These are phyloP conservation scores for Teunomyces gatunensis DNA, from an alignment of 805 yeast species.

Conservation along the genomic window DNA sequence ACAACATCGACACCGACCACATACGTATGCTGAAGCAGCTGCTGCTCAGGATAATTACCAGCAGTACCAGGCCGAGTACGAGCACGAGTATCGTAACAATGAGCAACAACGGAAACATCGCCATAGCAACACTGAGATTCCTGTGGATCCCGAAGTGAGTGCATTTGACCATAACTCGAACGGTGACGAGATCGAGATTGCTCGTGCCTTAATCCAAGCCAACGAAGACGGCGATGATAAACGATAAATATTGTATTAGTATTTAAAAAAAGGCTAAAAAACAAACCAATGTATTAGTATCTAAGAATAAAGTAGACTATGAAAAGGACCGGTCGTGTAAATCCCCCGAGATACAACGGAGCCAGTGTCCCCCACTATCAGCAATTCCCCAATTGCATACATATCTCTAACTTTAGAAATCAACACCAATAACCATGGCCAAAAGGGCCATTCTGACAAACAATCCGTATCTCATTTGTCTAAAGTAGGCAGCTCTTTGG, in stretches of 20 bases:
- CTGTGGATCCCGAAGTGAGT: conserved; percentile 60
- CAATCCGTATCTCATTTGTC: conserved; percentile 99
- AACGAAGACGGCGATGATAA: conserved; percentile 35
- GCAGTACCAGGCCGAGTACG: conserved; percentile 15
- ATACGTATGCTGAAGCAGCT: conserved; percentile 33
- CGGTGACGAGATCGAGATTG: conserved; percentile 62
- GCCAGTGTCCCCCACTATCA: neutral
- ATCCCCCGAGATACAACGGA: conserved; percentile 1
- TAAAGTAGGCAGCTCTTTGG: conserved; percentile 98
- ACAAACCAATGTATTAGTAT: neutral
- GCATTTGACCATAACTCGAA: conserved; percentile 39
- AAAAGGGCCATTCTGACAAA: conserved; percentile 98
- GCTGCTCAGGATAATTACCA: conserved; percentile 25
- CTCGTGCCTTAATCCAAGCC: conserved; percentile 63
- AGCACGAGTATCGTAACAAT: conserved; percentile 10
- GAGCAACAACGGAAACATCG: conserved; percentile 10
- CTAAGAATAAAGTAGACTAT: neutral
- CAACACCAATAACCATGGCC: conserved; percentile 97
- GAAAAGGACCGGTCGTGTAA: neutral
- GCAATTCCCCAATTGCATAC: conserved; percentile 19
- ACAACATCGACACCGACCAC: conserved; percentile 6
- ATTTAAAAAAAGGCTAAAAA: neutral
- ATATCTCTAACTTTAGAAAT: conserved; percentile 43
- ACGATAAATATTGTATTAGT: neutral
- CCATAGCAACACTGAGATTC: conserved; percentile 30